These are phyloP conservation scores for Combretum micranthum DNA, from an alignment of 345 rosid species.

Conservation along the genomic window DNA sequence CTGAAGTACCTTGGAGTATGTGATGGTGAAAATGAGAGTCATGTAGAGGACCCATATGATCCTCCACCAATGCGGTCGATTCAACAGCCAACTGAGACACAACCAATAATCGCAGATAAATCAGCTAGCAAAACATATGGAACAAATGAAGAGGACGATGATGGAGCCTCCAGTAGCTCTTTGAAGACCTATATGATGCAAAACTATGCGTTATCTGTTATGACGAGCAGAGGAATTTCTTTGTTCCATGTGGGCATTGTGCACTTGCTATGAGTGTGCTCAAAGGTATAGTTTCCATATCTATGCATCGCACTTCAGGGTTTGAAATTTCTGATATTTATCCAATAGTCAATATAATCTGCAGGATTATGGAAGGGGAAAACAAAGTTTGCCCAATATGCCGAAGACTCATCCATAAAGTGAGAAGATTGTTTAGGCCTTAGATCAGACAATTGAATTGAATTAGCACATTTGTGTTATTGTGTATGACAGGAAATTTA, in stretches of 20 bases:
- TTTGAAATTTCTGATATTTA: neutral
- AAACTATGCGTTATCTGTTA: constrained; percentile 81
- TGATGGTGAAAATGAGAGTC: constrained; percentile 14
- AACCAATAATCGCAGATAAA: constrained; percentile 34
- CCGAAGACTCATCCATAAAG: constrained; percentile 58
- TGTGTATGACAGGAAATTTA: neutral
- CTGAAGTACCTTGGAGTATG: constrained; percentile 48
- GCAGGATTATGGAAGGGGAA: constrained; percentile 68
- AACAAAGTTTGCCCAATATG: constrained; percentile 77
- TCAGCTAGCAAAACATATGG: constrained; percentile 24
- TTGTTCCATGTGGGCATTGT: constrained; percentile 85
- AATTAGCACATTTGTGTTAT: neutral
- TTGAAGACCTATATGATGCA: constrained; percentile 66
- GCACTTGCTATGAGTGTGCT: constrained; percentile 85
- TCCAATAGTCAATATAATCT: constrained; percentile 2
- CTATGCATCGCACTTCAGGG: neutral
- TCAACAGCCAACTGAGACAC: constrained; percentile 27
- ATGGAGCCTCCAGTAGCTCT: constrained; percentile 39
- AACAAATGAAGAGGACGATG: constrained; percentile 44
- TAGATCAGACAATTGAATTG: constrained; percentile 10
- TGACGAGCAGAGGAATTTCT: constrained; percentile 75
- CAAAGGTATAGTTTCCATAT: constrained; percentile 30
- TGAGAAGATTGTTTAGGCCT: constrained; percentile 48
- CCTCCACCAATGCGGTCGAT: constrained; percentile 2
- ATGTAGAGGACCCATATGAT: neutral